Percentiles rank a stretch among this genome's conserved stretches.
phyloP scores from a whole-genome alignment of 2,329 filamentous ascomycete species.

The Beauveria bassiana region DNA sequence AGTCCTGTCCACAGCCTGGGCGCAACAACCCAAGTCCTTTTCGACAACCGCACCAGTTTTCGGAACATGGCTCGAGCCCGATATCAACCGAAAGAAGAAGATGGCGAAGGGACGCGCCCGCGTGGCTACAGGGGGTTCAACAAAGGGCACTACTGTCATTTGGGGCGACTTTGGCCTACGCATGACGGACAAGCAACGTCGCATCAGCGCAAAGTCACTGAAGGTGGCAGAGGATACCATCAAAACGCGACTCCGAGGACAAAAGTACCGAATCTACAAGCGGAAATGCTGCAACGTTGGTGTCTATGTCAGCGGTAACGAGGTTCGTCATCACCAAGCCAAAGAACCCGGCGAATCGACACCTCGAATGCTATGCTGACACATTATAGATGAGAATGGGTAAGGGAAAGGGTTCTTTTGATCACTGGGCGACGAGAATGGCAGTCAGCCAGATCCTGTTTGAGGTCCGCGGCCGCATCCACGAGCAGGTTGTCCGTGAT shows the following conservation, averaged over 20 bases:
- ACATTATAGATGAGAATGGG: slow-evolving; percentile 76
- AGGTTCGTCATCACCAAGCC: slow-evolving; percentile 46
- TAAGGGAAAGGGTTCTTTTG: slow-evolving; percentile 95
- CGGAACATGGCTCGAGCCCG: slow-evolving; percentile 78
- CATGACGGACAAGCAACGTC: slow-evolving; percentile 86
- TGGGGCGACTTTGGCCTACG: slow-evolving; percentile 96
- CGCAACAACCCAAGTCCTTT: slow-evolving; percentile 49
- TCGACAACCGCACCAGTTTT: slow-evolving; percentile 55
- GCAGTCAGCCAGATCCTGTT: slow-evolving; percentile 88
- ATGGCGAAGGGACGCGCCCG: slow-evolving; percentile 88
- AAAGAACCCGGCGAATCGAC: neutral
- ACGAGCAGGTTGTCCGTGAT: slow-evolving; percentile 91
- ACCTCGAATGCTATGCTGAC: slow-evolving; percentile 5
- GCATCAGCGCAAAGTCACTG: slow-evolving; percentile 78
- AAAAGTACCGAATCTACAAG: slow-evolving; percentile 90
- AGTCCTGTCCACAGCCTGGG: slow-evolving; percentile 20
- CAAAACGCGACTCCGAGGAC: slow-evolving; percentile 75
- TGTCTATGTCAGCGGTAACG: slow-evolving; percentile 92
- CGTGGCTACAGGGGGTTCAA: slow-evolving; percentile 83
- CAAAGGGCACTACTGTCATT: slow-evolving; percentile 86
- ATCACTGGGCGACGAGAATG: slow-evolving; percentile 89
- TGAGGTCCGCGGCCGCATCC: slow-evolving; percentile 82
- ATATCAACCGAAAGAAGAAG: slow-evolving; percentile 65
- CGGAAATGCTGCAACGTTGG: slow-evolving; percentile 87
- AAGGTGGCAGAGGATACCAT: slow-evolving; percentile 93